Conservation (phyloP, 2,329 filamentous ascomycete species). For the Pseudomassariella vexata region DNA sequence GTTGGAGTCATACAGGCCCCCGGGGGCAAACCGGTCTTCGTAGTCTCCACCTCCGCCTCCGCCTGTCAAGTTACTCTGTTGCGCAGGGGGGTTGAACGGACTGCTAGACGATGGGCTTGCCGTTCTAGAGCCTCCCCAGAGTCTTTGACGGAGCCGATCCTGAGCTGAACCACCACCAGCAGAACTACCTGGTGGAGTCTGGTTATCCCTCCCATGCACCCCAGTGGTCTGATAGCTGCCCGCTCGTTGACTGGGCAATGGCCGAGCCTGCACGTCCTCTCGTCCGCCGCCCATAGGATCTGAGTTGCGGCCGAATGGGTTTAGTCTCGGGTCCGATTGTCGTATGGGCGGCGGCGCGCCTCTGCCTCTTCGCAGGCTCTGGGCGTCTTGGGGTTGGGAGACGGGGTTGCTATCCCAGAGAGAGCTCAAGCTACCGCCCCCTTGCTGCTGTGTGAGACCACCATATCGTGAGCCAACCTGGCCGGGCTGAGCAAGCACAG, state of each 20-base stretch:
- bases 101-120: conserved; percentile 45
- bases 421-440: conserved; percentile 41
- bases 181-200: conserved; percentile 27
- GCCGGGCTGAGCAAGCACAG: conserved; percentile 46
- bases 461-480: conserved; percentile 50
- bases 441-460: conserved; percentile 31
- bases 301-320: conserved; percentile 26
- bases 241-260: conserved; percentile 65
- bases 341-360: conserved; percentile 25
- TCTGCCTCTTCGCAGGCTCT: conserved; percentile 40
- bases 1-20: conserved; percentile 35
- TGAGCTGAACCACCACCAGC: conserved; percentile 58
- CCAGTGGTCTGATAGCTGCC: conserved; percentile 64
- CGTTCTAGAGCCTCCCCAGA: conserved; percentile 63
- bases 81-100: conserved; percentile 41
- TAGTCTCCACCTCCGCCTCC: conserved; percentile 31
- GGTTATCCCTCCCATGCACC: conserved; percentile 20
- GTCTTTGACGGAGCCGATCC: conserved; percentile 72
- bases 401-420: conserved; percentile 49
- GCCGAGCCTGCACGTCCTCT: conserved; percentile 42
- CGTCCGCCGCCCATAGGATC: conserved; percentile 23
- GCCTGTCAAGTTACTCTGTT: conserved; percentile 20
- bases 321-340: conserved; percentile 22
- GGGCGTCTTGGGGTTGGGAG: conserved; percentile 27
- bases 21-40: conserved; percentile 41